Percentiles rank a stretch among this genome's conserved stretches.
phyloP scores from a whole-genome alignment of 441 rosid genomes.

The Jatropha podagrica region DNA sequence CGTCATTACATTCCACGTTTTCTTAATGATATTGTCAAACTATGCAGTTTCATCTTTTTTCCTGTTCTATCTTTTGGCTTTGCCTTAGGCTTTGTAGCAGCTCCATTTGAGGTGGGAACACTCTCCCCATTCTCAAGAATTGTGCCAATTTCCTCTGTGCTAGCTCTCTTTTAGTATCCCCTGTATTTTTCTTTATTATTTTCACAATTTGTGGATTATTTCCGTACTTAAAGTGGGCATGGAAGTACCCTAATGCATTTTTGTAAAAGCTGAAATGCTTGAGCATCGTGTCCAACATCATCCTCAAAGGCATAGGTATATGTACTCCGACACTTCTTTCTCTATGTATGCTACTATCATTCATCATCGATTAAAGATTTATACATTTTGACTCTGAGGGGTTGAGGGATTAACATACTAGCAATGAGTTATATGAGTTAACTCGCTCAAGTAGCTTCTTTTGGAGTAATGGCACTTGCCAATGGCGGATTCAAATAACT shows the following conservation, averaged over 20 bases:
- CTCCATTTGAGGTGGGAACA: conserved; percentile 63
- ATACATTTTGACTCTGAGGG: not conserved
- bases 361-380: too few species aligned
- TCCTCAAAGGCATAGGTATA: conserved; percentile 37
- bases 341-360: too few species aligned
- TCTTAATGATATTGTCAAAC: conserved; percentile 69
- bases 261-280: conserved; percentile 77
- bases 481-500: conserved; percentile 52
- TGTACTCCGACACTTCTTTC: too few species aligned
- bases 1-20: conserved; percentile 78
- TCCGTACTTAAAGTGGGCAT: conserved; percentile 91
- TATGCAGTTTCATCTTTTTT: conserved; percentile 73
- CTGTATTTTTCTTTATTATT: conserved; percentile 72
- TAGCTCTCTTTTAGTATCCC: conserved; percentile 72
- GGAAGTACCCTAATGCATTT: conserved; percentile 95
- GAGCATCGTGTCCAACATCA: conserved; percentile 74
- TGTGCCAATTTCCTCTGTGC: conserved; percentile 79
- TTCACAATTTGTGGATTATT: conserved; percentile 82
- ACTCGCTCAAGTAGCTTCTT: conserved; percentile 50
- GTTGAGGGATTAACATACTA: too few species aligned
- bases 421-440: not conserved
- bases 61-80: conserved; percentile 60
- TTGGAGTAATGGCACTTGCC: conserved; percentile 88
- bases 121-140: conserved; percentile 76
- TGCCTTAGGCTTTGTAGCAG: conserved; percentile 63